phyloP scores from a whole-genome alignment of 371 early-diverging fungal species.

The Mortierella sp. region DNA sequence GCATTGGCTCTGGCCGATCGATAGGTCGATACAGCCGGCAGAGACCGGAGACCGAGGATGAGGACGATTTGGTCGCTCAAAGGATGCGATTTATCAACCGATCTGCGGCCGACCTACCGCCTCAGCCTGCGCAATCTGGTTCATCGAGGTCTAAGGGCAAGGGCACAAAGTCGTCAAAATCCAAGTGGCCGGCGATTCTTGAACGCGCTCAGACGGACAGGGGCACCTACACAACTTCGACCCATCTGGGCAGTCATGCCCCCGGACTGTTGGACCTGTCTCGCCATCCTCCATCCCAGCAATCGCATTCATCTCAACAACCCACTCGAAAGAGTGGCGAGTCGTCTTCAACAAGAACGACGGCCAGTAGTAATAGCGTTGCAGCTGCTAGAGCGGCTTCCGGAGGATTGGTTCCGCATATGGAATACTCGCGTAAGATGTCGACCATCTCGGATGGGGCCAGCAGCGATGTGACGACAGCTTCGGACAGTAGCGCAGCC shows the following conservation, averaged over 20 bases:
- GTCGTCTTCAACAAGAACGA: slow-evolving; percentile 20
- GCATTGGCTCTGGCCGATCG: slow-evolving; percentile 28
- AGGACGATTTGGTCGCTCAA: slow-evolving; percentile 5
- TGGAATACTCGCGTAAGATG: slow-evolving; percentile 19
- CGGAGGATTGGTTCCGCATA: slow-evolving; percentile 27
- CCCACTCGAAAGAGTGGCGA: slow-evolving; percentile 13
- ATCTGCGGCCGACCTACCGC: background rate
- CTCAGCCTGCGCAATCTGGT: background rate
- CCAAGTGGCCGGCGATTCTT: slow-evolving; percentile 23
- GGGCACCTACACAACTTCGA: slow-evolving; percentile 6
- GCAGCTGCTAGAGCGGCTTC: slow-evolving; percentile 27
- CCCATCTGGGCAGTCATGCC: slow-evolving; percentile 10
- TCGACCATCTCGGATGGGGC: slow-evolving; percentile 36
- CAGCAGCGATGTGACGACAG: slow-evolving; percentile 34
- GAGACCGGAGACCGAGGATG: slow-evolving; percentile 24
- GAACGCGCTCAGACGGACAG: slow-evolving; percentile 40
- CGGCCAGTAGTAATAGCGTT: slow-evolving; percentile 3
- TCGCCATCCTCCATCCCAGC: slow-evolving; percentile 3
- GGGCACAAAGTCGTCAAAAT: slow-evolving; percentile 13
- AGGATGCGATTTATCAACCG: background rate
- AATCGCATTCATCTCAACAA: background rate
- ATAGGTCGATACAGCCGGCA: slow-evolving; percentile 39
- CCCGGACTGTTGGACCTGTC: slow-evolving; percentile 13
- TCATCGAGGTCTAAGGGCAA: slow-evolving; percentile 20
- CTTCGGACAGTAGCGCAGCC: slow-evolving; percentile 27